A percentile compares a stretch with the other conserved stretches of the same genome.
These are phyloP conservation scores for Marasmius sp. DNA, from an alignment of 1,284 basidiomycete genomes.

Conservation along the genomic window DNA sequence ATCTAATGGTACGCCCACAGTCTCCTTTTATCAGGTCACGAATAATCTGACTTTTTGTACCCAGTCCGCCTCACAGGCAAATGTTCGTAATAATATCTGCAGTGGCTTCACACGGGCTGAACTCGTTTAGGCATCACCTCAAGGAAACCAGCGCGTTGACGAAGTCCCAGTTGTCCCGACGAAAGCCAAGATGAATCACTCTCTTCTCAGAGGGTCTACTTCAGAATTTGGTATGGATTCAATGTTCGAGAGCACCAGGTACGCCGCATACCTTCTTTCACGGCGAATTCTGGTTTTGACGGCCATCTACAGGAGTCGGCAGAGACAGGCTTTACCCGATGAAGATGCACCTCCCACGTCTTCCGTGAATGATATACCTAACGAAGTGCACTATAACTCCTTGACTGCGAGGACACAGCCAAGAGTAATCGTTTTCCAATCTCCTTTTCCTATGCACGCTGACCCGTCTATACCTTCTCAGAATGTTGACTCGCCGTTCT, in stretches of 20 bases:
- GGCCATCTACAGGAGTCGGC: conserved; percentile 34
- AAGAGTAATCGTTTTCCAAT: conserved; percentile 31
- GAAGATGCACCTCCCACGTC: conserved; percentile 73
- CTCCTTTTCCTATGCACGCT: neutral
- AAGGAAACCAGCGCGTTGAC: conserved; percentile 60
- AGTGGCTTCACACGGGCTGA: conserved; percentile 7
- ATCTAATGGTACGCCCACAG: conserved; percentile 56
- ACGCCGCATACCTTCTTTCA: conserved; percentile 12
- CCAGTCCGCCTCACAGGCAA: conserved; percentile 61
- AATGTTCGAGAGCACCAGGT: conserved; percentile 75
- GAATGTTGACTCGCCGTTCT: conserved; percentile 32
- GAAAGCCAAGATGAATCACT: conserved; percentile 74
- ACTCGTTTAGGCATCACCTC: conserved; percentile 45
- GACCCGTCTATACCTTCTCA: conserved; percentile 20
- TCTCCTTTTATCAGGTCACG: neutral
- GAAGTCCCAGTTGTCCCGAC: conserved; percentile 71
- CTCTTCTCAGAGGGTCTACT: conserved; percentile 56
- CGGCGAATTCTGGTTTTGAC: neutral
- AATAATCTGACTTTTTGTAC: conserved; percentile 4
- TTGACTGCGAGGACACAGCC: conserved; percentile 40
- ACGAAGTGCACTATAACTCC: conserved; percentile 47
- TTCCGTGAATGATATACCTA: conserved; percentile 71
- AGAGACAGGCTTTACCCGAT: conserved; percentile 61
- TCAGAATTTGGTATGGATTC: conserved; percentile 77
- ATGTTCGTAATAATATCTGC: conserved; percentile 32